Evolutionary conservation across 352 stramenopile species (phyloP).

Genomic region (Globisporangium yorkense): DNA sequence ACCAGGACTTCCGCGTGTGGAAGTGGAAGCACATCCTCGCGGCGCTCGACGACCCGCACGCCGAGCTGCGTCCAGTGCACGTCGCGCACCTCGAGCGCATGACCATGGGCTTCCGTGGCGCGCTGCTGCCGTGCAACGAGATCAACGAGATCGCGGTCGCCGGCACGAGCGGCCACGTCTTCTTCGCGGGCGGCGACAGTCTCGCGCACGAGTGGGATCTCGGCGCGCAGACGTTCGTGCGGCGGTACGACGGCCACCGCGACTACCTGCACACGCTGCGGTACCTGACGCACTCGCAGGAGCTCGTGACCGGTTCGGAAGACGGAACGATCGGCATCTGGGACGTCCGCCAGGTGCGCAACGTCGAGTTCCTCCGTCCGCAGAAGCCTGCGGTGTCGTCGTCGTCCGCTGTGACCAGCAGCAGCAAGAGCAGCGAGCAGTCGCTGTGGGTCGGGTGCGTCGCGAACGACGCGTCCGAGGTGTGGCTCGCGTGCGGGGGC

Average conservation of each 20-base stretch:
- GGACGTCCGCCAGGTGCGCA: conserved; percentile 46
- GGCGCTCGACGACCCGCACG: conserved; percentile 24
- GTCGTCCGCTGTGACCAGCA: background rate
- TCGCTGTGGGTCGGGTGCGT: conserved; percentile 51
- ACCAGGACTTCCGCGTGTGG: conserved; percentile 76
- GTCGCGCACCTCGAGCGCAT: conserved; percentile 46
- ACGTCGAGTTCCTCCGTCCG: conserved; percentile 51
- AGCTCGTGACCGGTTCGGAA: conserved; percentile 66
- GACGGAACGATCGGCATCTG: conserved; percentile 71
- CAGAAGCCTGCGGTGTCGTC: conserved; percentile 10
- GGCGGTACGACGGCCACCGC: conserved; percentile 44
- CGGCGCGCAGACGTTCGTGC: conserved; percentile 38
- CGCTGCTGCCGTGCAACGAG: conserved; percentile 52
- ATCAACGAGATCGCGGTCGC: conserved; percentile 58
- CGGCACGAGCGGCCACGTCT: conserved; percentile 23
- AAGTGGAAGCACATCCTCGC: conserved; percentile 55
- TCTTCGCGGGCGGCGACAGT: conserved; percentile 57
- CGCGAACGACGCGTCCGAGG: conserved; percentile 63
- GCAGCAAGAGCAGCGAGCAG: conserved; percentile 9
- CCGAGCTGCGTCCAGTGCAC: conserved; percentile 32
- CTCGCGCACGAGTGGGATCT: conserved; percentile 63
- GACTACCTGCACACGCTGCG: conserved; percentile 64
- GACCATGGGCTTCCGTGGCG: conserved; percentile 51
- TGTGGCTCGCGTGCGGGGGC: conserved; percentile 61
- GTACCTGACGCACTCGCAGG: conserved; percentile 60